Base-by-base conservation (phyloP, 2,329 filamentous ascomycete species). In the Pseudocercospora fijiensis region DNA sequence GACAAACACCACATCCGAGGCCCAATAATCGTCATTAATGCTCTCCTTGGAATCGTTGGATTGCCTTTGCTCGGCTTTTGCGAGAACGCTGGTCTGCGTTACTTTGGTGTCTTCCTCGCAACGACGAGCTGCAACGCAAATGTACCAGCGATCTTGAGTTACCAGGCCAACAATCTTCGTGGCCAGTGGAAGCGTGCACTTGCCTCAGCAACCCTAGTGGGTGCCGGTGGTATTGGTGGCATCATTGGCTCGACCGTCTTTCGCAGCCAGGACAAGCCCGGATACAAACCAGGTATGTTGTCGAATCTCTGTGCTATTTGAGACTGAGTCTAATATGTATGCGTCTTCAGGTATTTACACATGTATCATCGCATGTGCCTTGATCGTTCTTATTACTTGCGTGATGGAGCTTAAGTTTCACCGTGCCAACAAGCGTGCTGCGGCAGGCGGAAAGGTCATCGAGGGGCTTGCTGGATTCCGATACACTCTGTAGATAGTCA, bases 121-220 rank as follows among this genome's bases (percentile, higher is more conserved):
- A 75, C 74, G 3, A 72, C 72, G 2, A 70, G 68, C 33, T 69
- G 65, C 63, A 76, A 76, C 55, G 69, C 88, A 68, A 73, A 95
- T 74, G 82, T 94, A 4, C 91, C 92, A 0, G 82, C 86, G 1
- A 82, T 86, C 52, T 86, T 96, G 80, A 85, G 90, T 0, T 95
- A 91, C 79, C 91, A 94, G 79, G 90, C 90, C 47, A 95, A 94
- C 78, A 96, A 96, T 77, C 89, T 96, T 72, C 87, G 90, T 59
- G 91, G 91, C 0, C 91, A 95, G 78, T 96, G 91, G 90, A 96
- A 94, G 80, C 86, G 92, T 55, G 91, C 91, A 0, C 88, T 95
- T 69, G 88, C 86, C 75, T 90, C 86, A 64, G 90, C 91, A 2
- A 89, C 88, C 0, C 83, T 94, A 1, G 89, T 95, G 3, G 89